Evolutionary conservation across 306 rosid genomes (phyloP).

Genomic region (Acacia acuminata): DNA sequence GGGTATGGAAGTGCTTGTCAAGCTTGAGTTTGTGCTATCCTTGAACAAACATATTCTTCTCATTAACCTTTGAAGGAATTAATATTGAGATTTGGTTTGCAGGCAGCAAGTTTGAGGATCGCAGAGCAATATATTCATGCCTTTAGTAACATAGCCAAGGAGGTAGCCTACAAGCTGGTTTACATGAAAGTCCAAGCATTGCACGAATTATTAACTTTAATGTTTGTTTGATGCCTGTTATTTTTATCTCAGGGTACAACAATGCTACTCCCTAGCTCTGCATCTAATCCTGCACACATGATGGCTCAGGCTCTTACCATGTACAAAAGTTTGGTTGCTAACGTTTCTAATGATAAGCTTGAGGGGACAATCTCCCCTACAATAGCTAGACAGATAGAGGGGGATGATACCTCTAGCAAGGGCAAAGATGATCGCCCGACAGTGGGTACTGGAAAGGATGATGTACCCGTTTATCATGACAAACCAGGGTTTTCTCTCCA

Average conservation of each 20-base stretch:
- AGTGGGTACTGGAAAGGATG: constrained; percentile 18
- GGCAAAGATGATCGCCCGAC: constrained; percentile 28
- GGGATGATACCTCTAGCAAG: constrained; percentile 40
- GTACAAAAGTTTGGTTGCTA: constrained; percentile 77
- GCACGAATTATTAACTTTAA: constrained; percentile 3
- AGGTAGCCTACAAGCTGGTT: constrained; percentile 52
- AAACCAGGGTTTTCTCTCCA: constrained; percentile 71
- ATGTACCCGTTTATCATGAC: constrained; percentile 26
- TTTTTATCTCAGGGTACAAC: constrained; percentile 72
- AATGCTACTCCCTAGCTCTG: constrained; percentile 90
- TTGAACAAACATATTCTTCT: background rate
- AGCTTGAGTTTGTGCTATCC: constrained; percentile 12
- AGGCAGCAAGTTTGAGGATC: constrained; percentile 93
- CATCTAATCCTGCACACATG: constrained; percentile 87
- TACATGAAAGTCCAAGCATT: constrained; percentile 2
- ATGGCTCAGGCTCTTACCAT: constrained; percentile 91
- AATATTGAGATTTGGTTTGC: constrained; percentile 42
- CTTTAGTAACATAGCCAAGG: constrained; percentile 86
- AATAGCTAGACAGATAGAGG: constrained; percentile 35
- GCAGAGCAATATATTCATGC: constrained; percentile 94
- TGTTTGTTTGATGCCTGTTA: constrained; percentile 7
- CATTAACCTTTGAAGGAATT: constrained; percentile 15
- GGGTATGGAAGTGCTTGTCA: too few species aligned
- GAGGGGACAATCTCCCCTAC: constrained; percentile 32
- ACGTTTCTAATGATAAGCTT: constrained; percentile 41